A percentile compares a stretch with the other conserved stretches of the same genome.
Evolutionary conservation across 768 basidiomycete species (phyloP).

Genomic region (Harrya chromipes): DNA sequence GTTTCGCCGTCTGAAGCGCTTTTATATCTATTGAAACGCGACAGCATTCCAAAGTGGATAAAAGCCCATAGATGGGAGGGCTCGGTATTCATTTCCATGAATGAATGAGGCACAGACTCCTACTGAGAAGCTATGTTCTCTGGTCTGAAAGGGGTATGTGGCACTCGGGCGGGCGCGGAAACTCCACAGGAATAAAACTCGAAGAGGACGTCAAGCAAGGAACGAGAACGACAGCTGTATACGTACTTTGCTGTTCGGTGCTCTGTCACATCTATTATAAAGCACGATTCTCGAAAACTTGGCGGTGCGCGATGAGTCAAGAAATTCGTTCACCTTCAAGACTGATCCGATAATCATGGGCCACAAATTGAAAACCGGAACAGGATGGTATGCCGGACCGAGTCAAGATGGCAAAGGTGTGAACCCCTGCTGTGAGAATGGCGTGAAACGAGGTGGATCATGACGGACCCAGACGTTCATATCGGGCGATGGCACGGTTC

Average conservation of each 20-base stretch:
- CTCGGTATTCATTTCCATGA: slow-evolving; percentile 8
- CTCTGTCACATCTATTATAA: not conserved
- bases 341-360: slow-evolving; percentile 11
- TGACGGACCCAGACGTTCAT: not conserved
- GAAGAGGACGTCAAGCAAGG: not conserved
- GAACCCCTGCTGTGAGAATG: not conserved
- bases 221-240: not conserved
- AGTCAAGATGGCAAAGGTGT: not conserved
- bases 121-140: not conserved
- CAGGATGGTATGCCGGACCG: not conserved
- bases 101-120: slow-evolving; percentile 10
- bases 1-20: not conserved
- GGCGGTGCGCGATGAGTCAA: not conserved
- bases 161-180: not conserved
- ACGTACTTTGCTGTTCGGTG: not conserved
- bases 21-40: slow-evolving; percentile 14
- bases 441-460: not conserved
- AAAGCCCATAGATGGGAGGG: slow-evolving; percentile 7
- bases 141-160: not conserved
- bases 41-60: not conserved
- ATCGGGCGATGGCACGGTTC: not conserved
- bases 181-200: not conserved
- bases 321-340: not conserved
- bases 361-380: not conserved
- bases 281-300: not conserved